phyloP scores from a whole-genome alignment of 306 rosid genomes.

The Arachis hypogaea region DNA sequence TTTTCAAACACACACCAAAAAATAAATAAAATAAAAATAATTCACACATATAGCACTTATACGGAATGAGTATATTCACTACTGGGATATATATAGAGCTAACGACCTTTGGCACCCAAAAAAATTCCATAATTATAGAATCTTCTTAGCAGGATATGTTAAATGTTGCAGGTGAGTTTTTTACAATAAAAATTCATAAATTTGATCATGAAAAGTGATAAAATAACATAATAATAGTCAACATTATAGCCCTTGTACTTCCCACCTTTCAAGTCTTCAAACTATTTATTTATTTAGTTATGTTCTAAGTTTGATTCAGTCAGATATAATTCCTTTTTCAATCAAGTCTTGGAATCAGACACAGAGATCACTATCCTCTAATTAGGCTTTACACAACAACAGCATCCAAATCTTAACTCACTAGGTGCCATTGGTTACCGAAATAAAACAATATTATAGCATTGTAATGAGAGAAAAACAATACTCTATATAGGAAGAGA shows the following conservation, averaged over 20 bases:
- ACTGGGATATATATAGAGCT: constrained; percentile 1
- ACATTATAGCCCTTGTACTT: background rate
- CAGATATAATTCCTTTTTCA: background rate
- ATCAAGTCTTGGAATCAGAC: background rate
- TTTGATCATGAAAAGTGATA: background rate
- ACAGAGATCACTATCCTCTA: background rate
- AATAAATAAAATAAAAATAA: too few species aligned
- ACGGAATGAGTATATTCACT: background rate
- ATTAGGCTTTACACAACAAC: background rate
- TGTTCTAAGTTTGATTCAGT: background rate
- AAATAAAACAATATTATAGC: background rate
- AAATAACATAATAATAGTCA: constrained; percentile 4
- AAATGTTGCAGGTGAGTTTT: background rate
- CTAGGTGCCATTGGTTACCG: background rate
- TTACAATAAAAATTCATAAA: background rate
- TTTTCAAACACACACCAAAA: constrained; percentile 18
- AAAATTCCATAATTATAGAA: background rate
- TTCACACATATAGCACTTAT: background rate
- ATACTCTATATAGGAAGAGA: background rate
- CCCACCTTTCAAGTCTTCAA: background rate
- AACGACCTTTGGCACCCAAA: background rate
- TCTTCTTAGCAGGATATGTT: background rate
- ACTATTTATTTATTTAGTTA: background rate
- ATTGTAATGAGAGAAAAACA: background rate
- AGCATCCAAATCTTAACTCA: background rate